These are phyloP conservation scores for Harrya chromipes DNA, from an alignment of 768 basidiomycete genomes.

Conservation along the genomic window DNA sequence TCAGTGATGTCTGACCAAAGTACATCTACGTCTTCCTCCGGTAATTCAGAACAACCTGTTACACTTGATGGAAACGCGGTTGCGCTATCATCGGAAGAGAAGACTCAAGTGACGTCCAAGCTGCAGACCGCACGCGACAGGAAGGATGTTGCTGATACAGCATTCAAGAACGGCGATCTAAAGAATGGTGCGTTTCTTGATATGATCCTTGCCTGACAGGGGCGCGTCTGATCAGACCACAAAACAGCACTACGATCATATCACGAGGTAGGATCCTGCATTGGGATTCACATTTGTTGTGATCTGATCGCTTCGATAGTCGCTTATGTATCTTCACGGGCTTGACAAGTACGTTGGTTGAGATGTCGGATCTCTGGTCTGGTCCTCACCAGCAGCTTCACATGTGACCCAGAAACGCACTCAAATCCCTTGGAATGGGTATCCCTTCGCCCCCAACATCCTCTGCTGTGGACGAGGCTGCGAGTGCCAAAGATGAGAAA, in stretches of 20 bases:
- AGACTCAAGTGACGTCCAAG: constrained; percentile 43
- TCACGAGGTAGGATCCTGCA: constrained; percentile 54
- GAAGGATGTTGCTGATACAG: constrained; percentile 64
- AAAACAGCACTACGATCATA: constrained; percentile 63
- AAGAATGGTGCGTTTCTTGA: constrained; percentile 48
- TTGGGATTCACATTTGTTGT: not conserved
- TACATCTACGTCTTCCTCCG: constrained; percentile 4
- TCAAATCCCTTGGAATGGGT: constrained; percentile 49
- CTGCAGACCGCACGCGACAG: constrained; percentile 59
- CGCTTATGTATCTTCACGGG: constrained; percentile 70
- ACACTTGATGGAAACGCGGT: constrained; percentile 22
- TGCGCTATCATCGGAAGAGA: constrained; percentile 15
- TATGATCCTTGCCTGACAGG: not conserved
- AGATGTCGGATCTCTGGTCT: not conserved
- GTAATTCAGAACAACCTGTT: not conserved
- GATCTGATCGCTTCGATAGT: constrained; percentile 36
- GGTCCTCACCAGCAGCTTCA: constrained; percentile 2
- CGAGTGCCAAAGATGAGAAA: constrained; percentile 46
- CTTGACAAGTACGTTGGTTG: constrained; percentile 63
- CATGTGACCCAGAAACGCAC: constrained; percentile 43
- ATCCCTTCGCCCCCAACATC: not conserved
- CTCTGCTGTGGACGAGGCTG: constrained; percentile 29
- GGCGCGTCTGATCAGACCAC: constrained; percentile 1
- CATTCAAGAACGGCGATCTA: constrained; percentile 63
- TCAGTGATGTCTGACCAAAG: constrained; percentile 16